Evolutionary conservation across 352 stramenopile genomes (phyloP).

Genomic region (Phytophthora nicotianae): DNA sequence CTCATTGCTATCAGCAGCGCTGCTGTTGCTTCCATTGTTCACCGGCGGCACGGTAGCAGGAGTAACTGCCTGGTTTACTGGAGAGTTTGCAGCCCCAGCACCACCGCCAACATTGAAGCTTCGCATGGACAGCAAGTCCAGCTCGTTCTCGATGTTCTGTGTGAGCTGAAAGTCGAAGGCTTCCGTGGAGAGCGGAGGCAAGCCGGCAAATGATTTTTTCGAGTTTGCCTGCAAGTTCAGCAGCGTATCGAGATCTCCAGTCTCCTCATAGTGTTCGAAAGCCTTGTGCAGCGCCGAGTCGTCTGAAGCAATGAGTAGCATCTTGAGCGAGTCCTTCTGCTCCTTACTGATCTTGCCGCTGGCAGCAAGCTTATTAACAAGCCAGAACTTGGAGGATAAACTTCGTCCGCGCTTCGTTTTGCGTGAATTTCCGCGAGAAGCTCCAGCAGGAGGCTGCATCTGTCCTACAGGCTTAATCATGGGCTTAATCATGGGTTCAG

Average conservation of each 20-base stretch:
- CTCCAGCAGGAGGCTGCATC: conserved; percentile 11
- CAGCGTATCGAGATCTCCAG: conserved; percentile 72
- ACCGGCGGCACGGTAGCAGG: conserved; percentile 10
- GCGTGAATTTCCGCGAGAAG: conserved; percentile 32
- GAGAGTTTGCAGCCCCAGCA: conserved; percentile 14
- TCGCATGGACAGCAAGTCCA: conserved; percentile 77
- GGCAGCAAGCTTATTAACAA: conserved; percentile 81
- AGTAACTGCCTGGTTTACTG: conserved; percentile 20
- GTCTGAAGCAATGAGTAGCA: conserved; percentile 79
- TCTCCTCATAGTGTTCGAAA: conserved; percentile 84
- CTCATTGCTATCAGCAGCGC: conserved; percentile 24
- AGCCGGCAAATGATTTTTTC: conserved; percentile 66
- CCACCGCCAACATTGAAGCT: conserved; percentile 45
- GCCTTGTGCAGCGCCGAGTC: conserved; percentile 72
- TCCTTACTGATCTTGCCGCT: conserved; percentile 84
- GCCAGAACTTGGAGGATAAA: conserved; percentile 87
- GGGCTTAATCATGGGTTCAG: conserved; percentile 33
- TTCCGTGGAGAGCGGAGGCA: conserved; percentile 63
- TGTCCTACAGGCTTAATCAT: conserved; percentile 35
- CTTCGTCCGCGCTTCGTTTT: conserved; percentile 75
- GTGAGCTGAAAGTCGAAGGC: conserved; percentile 81
- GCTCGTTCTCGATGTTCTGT: conserved; percentile 80
- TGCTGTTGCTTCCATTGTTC: conserved; percentile 16
- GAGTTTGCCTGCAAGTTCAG: conserved; percentile 67
- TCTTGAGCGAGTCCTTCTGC: conserved; percentile 84